Base-by-base conservation (phyloP, 345 rosid species). In the Pistacia integerrima region DNA sequence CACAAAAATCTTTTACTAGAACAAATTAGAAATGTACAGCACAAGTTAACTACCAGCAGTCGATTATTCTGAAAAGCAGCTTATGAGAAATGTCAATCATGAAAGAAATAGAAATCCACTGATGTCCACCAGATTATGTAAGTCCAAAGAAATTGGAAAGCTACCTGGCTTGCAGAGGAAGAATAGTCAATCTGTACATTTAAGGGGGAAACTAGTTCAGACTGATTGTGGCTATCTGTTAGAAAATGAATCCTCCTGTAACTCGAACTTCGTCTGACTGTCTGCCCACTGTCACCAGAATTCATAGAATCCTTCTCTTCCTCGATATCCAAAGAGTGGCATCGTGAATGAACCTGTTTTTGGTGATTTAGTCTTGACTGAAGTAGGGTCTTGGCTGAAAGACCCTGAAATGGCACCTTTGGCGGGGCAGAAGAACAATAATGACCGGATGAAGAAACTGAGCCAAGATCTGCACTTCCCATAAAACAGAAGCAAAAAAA, bases 121-220 rank as follows among this genome's bases (percentile, higher is more conserved):
- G 16, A 11, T 11, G 7, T 6, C 52, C 72, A 69, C 13, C 58
- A 36, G 49, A 48, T 5, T 35, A 30, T 56, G 33, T 28, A 36
- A 62, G 52, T 71, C 58, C 41, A 51, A 55, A 78, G 57, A 49
- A 73, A 79, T 55, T 38, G 64, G 59, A 71, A 71, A 10, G 25
- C 64, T 82, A 93, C 98, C 88, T 76, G 94, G 76, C 85, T 84
- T 67, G 70, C 90, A 57, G 72, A 79, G 8, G 86, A 81, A 76
- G 89, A 81, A 84, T 70, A 77, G 41, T 86, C 88, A 6, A 85
- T 75, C 13, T 73, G 77, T 41, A 52, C 83, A 75, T 89, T 89
- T 66, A 89, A 86, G 64, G 78, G 85, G 36, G 92, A 88, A 75
- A 83, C 87, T 74, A 83, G 86, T 83, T 90, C 88, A 52, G 89